Conservation (phyloP, 768 basidiomycete species). For the Macrolepiota dolichaula region DNA sequence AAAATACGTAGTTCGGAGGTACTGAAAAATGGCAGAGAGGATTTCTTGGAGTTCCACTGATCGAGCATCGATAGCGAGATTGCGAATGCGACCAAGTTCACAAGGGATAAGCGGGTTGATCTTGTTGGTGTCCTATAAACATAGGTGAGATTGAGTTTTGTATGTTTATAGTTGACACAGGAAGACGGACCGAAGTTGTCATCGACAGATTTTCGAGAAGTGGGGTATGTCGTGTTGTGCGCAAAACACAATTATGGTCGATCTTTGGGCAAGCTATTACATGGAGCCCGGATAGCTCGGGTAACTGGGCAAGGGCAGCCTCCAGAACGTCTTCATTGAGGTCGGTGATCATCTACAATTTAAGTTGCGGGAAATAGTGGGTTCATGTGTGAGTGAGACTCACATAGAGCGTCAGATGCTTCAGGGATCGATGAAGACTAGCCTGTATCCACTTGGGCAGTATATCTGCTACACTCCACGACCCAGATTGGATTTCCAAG, state of each 20-base stretch:
- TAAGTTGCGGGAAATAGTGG: neutral
- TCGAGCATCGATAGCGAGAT: conserved; percentile 53
- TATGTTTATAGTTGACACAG: neutral
- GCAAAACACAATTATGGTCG: conserved; percentile 48
- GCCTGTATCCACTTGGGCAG: conserved; percentile 64
- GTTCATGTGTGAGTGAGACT: conserved; percentile 22
- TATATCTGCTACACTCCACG: conserved; percentile 57
- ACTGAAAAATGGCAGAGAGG: conserved; percentile 26
- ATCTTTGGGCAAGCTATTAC: conserved; percentile 57
- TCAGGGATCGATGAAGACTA: conserved; percentile 19
- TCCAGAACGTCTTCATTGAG: conserved; percentile 52
- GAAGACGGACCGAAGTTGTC: conserved; percentile 48
- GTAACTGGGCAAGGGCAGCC: conserved; percentile 43
- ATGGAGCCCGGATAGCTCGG: conserved; percentile 55
- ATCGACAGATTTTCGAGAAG: conserved; percentile 59
- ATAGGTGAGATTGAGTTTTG: neutral
- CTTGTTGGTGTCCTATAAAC: conserved; percentile 22
- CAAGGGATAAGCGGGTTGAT: conserved; percentile 28
- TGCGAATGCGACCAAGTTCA: conserved; percentile 37
- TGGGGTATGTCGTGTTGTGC: conserved; percentile 44
- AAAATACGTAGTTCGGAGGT: conserved; percentile 28
- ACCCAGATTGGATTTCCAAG: conserved; percentile 55
- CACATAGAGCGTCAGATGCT: conserved; percentile 53
- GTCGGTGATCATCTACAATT: conserved; percentile 50
- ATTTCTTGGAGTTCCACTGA: conserved; percentile 28